A percentile compares a stretch with the other conserved stretches of the same genome.
Evolutionary conservation across 2,329 filamentous ascomycete genomes (phyloP).

Genomic region (Xylogone sp.): DNA sequence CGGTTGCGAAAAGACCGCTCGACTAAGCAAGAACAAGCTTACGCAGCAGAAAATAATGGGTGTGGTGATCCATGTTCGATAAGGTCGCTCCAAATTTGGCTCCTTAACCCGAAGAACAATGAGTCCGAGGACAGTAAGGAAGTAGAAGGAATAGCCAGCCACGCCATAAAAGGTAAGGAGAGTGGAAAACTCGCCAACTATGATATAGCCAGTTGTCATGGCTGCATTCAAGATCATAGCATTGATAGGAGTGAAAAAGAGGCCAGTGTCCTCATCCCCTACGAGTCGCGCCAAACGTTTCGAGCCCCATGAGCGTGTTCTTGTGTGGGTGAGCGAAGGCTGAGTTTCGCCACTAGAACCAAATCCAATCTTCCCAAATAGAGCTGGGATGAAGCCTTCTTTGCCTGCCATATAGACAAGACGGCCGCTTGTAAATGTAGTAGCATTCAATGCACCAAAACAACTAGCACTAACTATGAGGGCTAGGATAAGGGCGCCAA

Average conservation of each 20-base stretch:
- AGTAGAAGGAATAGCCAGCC: constrained; percentile 96
- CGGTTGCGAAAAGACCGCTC: constrained; percentile 87
- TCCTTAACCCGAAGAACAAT: constrained; percentile 87
- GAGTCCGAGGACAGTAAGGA: constrained; percentile 87
- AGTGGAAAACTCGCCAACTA: constrained; percentile 86
- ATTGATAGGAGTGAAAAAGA: constrained; percentile 93
- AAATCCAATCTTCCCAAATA: constrained; percentile 82
- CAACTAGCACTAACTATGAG: constrained; percentile 88
- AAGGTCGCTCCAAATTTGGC: constrained; percentile 83
- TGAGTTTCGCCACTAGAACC: constrained; percentile 34
- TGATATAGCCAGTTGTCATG: constrained; percentile 73
- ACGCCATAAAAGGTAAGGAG: constrained; percentile 97
- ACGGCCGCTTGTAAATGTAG: constrained; percentile 87
- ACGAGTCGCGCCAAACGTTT: constrained; percentile 59
- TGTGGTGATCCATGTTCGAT: constrained; percentile 94
- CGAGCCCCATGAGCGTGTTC: constrained; percentile 52
- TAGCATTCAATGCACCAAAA: constrained; percentile 91
- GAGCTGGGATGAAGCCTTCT: constrained; percentile 82
- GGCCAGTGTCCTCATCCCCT: constrained; percentile 71
- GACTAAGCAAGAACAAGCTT: constrained; percentile 82
- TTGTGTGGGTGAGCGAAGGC: constrained; percentile 38
- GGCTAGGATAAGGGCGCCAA: constrained; percentile 79
- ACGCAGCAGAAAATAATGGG: constrained; percentile 99
- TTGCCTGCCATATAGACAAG: constrained; percentile 93
- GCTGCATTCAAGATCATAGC: constrained; percentile 78